Evolutionary conservation across 345 rosid species (phyloP).

Genomic region (Gossypium longicalyx): DNA sequence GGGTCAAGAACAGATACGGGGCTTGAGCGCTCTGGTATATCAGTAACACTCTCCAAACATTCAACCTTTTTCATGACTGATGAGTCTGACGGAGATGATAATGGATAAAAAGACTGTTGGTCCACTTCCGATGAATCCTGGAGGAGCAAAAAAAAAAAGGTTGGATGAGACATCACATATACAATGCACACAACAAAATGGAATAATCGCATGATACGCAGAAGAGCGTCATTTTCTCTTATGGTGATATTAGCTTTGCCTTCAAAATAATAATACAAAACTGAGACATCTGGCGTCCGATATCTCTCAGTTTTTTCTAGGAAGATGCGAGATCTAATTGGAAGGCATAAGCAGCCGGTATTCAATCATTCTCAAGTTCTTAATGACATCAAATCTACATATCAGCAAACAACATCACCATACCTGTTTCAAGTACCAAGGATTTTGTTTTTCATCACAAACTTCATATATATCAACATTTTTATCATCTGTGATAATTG

Average conservation of each 20-base stretch:
- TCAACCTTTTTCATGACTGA: constrained; percentile 33
- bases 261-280: neutral
- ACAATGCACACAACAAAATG: constrained; percentile 16
- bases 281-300: neutral
- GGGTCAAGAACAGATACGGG: constrained; percentile 90
- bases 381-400: constrained; percentile 4
- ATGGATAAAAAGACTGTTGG: constrained; percentile 37
- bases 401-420: constrained; percentile 5
- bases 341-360: neutral
- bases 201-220: constrained; percentile 9
- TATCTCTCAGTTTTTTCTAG: neutral
- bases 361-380: neutral
- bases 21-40: constrained; percentile 58
- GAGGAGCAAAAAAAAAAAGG: constrained; percentile 15
- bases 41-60: constrained; percentile 39
- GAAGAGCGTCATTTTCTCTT: neutral
- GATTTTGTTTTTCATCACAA: constrained; percentile 26
- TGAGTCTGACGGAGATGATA: constrained; percentile 41
- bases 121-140: constrained; percentile 41
- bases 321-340: neutral
- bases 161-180: constrained; percentile 1
- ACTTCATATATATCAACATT: constrained; percentile 28
- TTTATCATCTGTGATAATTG: constrained; percentile 23
- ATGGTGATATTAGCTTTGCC: neutral
- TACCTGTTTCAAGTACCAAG: constrained; percentile 39